Conservation (phyloP, 345 rosid species). For the Iberis pinnata region DNA sequence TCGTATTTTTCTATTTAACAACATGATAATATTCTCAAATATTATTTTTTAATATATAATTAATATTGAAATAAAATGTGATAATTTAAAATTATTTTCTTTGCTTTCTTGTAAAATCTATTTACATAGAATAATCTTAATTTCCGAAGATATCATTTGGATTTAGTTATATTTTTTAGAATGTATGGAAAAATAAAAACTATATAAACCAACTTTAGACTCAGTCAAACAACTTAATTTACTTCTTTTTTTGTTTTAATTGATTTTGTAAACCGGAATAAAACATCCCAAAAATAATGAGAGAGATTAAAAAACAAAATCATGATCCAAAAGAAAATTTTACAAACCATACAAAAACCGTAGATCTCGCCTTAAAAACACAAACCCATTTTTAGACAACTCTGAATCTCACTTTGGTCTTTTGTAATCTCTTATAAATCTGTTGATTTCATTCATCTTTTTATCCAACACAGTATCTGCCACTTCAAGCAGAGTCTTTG, state of each 20-base stretch:
- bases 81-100: no score
- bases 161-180: no score
- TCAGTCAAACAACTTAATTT: background rate
- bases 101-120: no score
- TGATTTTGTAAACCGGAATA: constrained; percentile 2
- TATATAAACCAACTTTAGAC: background rate
- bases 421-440: constrained; percentile 3
- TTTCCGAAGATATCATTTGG: no score
- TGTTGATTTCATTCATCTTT: constrained; percentile 9
- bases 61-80: no score
- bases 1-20: no score
- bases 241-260: background rate
- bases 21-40: no score
- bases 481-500: constrained; percentile 21
- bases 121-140: no score
- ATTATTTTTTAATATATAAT: no score
- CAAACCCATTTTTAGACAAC: constrained; percentile 22
- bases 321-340: constrained; percentile 5
- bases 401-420: constrained; percentile 21
- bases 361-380: constrained; percentile 1
- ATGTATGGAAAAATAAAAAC: no score
- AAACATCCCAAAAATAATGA: constrained; percentile 6
- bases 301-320: constrained; percentile 13
- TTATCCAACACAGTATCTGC: constrained; percentile 21
- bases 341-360: constrained; percentile 17